Evolutionary conservation across 352 stramenopile genomes (phyloP).

Genomic region (Phytophthora fragariae): DNA sequence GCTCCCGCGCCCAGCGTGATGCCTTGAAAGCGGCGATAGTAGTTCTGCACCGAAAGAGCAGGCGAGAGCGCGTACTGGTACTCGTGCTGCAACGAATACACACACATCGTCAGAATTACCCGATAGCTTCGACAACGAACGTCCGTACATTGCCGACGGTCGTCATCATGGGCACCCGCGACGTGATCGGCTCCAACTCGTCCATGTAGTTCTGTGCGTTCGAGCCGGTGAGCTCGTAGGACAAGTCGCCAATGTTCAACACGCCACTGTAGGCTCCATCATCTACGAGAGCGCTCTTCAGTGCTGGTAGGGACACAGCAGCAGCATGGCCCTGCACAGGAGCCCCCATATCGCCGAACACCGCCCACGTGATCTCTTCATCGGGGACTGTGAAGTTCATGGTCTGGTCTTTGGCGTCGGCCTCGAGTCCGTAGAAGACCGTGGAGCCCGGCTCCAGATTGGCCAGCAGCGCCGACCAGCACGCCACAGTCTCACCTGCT

Average conservation of each 20-base stretch:
- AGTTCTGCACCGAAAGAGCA: constrained; percentile 74
- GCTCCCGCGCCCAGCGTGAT: constrained; percentile 59
- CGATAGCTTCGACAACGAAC: background rate
- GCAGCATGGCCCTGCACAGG: constrained; percentile 62
- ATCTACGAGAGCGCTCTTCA: constrained; percentile 55
- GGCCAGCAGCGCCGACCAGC: constrained; percentile 67
- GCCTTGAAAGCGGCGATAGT: constrained; percentile 68
- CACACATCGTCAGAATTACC: constrained; percentile 8
- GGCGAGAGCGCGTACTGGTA: constrained; percentile 66
- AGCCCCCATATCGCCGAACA: constrained; percentile 78
- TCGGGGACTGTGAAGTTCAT: constrained; percentile 62
- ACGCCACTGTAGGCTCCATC: constrained; percentile 59
- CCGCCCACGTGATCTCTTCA: constrained; percentile 67
- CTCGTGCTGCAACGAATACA: constrained; percentile 57
- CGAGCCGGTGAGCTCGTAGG: constrained; percentile 67
- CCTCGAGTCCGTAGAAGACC: constrained; percentile 70
- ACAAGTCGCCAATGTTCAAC: constrained; percentile 79
- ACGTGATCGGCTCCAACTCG: constrained; percentile 63
- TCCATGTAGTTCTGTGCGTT: constrained; percentile 84
- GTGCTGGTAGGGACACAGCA: constrained; percentile 65
- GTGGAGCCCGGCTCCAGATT: constrained; percentile 53
- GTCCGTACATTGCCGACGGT: constrained; percentile 76
- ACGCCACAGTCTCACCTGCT: constrained; percentile 44
- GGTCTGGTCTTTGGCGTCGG: constrained; percentile 13
- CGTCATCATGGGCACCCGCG: constrained; percentile 71